Percentiles rank a stretch among this genome's conserved stretches.
These are phyloP conservation scores for Chlamydomonas incerta DNA, from an alignment of 139 green algal species.

Conservation along the genomic window DNA sequence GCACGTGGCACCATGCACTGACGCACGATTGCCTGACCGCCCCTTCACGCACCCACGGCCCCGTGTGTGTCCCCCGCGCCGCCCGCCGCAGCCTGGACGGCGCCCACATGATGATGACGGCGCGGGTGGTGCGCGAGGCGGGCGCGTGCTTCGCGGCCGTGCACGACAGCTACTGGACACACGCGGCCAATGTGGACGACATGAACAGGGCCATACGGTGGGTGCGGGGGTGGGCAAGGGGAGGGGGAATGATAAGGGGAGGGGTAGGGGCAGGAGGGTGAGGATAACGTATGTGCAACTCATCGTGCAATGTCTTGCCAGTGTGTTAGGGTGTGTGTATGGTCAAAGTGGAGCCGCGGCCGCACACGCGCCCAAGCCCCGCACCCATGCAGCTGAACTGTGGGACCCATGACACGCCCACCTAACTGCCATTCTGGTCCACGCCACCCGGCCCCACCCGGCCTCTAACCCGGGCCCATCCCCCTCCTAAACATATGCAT, in stretches of 20 bases:
- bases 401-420: background rate
- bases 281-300: background rate
- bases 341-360: too few relatives aligned
- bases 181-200: constrained; percentile 80
- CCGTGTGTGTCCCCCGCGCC: too few relatives aligned
- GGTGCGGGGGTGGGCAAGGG: background rate
- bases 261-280: background rate
- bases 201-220: constrained; percentile 87
- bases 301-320: background rate
- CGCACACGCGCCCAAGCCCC: too few relatives aligned
- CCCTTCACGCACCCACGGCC: too few relatives aligned
- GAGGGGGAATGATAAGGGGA: background rate
- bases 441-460: background rate
- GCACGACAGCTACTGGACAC: constrained; percentile 99
- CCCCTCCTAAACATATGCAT: too few relatives aligned
- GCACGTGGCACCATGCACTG: too few relatives aligned
- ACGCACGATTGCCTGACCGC: too few relatives aligned
- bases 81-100: constrained; percentile 88
- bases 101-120: constrained; percentile 99
- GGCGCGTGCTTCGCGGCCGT: constrained; percentile 89
- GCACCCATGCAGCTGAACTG: too few relatives aligned
- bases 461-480: too few relatives aligned
- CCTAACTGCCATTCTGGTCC: background rate
- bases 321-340: background rate
- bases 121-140: constrained; percentile 63